These are phyloP conservation scores for Xylaria sp. DNA, from an alignment of 2,329 filamentous ascomycete species.

Conservation along the genomic window DNA sequence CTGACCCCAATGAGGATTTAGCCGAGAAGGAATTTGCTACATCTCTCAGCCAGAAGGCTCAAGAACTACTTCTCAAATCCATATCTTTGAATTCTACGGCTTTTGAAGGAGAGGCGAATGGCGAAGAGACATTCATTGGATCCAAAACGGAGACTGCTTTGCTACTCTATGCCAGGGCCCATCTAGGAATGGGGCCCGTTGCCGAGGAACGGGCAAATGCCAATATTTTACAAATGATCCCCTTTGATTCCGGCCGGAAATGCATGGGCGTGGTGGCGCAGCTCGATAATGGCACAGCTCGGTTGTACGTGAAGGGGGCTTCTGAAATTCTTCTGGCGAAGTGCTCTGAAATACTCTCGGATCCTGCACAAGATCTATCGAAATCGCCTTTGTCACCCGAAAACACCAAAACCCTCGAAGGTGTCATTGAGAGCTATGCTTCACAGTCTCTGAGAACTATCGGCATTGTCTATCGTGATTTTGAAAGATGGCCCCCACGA, in stretches of 20 bases:
- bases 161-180: constrained; percentile 73
- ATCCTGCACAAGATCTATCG: constrained; percentile 60
- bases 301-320: constrained; percentile 72
- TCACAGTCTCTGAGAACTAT: constrained; percentile 85
- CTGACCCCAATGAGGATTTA: constrained; percentile 51
- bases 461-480: constrained; percentile 84
- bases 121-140: constrained; percentile 74
- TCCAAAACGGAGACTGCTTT: constrained; percentile 83
- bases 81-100: constrained; percentile 77
- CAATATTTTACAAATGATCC: constrained; percentile 73
- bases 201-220: constrained; percentile 71
- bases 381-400: constrained; percentile 60
- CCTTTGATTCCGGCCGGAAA: constrained; percentile 80
- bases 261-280: constrained; percentile 73
- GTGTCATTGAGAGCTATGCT: constrained; percentile 81
- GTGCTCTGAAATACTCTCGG: constrained; percentile 63
- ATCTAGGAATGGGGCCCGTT: constrained; percentile 74
- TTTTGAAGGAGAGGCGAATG: constrained; percentile 79
- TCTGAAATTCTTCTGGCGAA: constrained; percentile 71
- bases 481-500: constrained; percentile 83
- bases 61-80: constrained; percentile 67
- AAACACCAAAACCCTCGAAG: constrained; percentile 67
- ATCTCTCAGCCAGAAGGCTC: constrained; percentile 59
- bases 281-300: constrained; percentile 61
- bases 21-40: constrained; percentile 60